Percentiles rank a stretch among this genome's conserved stretches.
Conservation (phyloP, 106 monocot genomes). For the Ottelia alismoides region DNA sequence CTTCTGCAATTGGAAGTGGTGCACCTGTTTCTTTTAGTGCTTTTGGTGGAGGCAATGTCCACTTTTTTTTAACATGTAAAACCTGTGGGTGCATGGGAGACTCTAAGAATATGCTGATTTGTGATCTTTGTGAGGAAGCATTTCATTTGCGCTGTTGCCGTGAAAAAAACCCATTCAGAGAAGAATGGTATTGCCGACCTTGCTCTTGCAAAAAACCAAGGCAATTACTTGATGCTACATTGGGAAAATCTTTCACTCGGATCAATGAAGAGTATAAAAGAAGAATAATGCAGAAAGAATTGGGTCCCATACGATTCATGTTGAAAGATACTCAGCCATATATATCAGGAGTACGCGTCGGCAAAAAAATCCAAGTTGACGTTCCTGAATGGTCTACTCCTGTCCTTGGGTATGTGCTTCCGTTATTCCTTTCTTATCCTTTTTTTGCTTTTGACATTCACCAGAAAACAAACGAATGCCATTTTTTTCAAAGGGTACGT, state of each 20-base stretch:
- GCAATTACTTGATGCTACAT: neutral
- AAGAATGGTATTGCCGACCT: slow-evolving; percentile 9
- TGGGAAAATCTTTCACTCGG: neutral
- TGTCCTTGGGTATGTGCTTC: too few relatives aligned
- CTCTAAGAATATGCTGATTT: slow-evolving; percentile 7
- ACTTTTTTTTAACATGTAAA: slow-evolving; percentile 1
- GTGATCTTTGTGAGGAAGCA: slow-evolving; percentile 16
- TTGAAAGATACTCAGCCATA: slow-evolving; percentile 28
- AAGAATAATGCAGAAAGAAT: slow-evolving; percentile 3
- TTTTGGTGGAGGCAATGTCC: neutral
- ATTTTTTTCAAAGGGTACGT: too few relatives aligned
- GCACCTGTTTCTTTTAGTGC: neutral
- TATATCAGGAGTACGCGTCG: slow-evolving; percentile 40
- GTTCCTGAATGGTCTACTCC: slow-evolving; percentile 62
- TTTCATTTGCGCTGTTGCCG: slow-evolving; percentile 12
- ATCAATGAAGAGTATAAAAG: slow-evolving; percentile 3
- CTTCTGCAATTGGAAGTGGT: slow-evolving; percentile 2
- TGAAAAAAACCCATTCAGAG: neutral
- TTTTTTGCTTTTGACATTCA: too few relatives aligned
- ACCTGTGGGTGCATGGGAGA: neutral
- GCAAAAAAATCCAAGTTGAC: slow-evolving; percentile 52
- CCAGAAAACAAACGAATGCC: too few relatives aligned
- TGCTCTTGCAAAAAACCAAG: slow-evolving; percentile 1
- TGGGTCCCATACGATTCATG: slow-evolving; percentile 17
- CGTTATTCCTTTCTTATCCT: too few relatives aligned